phyloP scores from a whole-genome alignment of 2,329 filamentous ascomycete species.

The Geosmithia flava region DNA sequence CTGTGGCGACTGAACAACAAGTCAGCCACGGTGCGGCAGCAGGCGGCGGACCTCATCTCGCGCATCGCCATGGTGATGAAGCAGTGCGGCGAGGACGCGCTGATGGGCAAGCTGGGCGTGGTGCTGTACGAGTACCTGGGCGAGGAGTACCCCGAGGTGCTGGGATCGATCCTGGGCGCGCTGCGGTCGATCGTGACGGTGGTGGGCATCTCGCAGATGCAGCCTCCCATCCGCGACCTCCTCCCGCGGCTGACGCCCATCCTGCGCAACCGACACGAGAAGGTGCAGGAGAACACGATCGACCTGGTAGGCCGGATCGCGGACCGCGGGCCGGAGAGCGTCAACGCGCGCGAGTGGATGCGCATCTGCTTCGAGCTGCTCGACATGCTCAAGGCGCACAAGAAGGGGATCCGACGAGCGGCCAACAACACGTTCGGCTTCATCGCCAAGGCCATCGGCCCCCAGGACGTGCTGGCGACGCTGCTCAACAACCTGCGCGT shows the following conservation, averaged over 20 bases:
- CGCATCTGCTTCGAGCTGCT: slow-evolving; percentile 97
- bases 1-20: slow-evolving; percentile 97
- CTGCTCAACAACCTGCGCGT: slow-evolving; percentile 93
- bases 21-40: slow-evolving; percentile 88
- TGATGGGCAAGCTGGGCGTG: slow-evolving; percentile 90
- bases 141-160: slow-evolving; percentile 95
- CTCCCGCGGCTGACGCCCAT: slow-evolving; percentile 95
- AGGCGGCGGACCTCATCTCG: slow-evolving; percentile 91
- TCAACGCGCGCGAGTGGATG: slow-evolving; percentile 99
- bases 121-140: slow-evolving; percentile 97
- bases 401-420: slow-evolving; percentile 95
- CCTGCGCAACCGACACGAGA: slow-evolving; percentile 93
- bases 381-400: slow-evolving; percentile 99
- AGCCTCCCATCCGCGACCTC: slow-evolving; percentile 92
- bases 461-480: slow-evolving; percentile 91
- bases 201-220: slow-evolving; percentile 96
- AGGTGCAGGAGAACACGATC: slow-evolving; percentile 98
- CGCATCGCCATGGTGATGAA: slow-evolving; percentile 99
- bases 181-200: slow-evolving; percentile 94
- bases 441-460: slow-evolving; percentile 97
- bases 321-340: slow-evolving; percentile 88
- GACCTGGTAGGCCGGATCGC: slow-evolving; percentile 96
- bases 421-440: slow-evolving; percentile 99
- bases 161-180: slow-evolving; percentile 91
- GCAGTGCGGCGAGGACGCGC: slow-evolving; percentile 88